Evolutionary conservation across 2,329 filamentous ascomycete species (phyloP), one percentile per base, ranked within the genome.

Genomic region (Colletotrichum lupini): DNA sequence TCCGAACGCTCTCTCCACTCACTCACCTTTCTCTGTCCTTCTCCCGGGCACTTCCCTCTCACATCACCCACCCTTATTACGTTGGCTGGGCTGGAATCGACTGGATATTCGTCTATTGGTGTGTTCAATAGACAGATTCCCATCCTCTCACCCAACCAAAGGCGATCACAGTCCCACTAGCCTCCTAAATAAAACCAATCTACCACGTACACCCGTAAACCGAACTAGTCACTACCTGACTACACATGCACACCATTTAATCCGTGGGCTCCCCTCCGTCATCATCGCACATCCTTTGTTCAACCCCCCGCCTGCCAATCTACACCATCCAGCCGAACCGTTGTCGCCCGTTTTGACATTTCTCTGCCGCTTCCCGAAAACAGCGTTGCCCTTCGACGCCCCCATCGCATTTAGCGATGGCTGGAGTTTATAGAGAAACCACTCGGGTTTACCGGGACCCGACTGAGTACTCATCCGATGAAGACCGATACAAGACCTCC

Each of bases 401-500:
- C 32, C 60, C 56, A 22, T 73, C 71, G 71, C 71, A 71, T 49
- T 14, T 30, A 72, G 68, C 72, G 68, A 74, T 74, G 72, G 57
- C 72, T 63, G 72, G 68, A 72, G 79, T 81, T 74, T 81, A 81
- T 75, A 79, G 80, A 68, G 81, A 82, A 75, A 75, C 75, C 30
- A 68, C 80, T 77, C 81, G 81, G 53, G 75, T 75, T 72, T 82
- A 82, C 74, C 79, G 78, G 59, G 79, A 82, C 72, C 79, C 78
- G 58, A 78, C 81, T 74, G 76, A 78, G 66, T 79, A 78, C 12
- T 78, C 80, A 32, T 83, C 80, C 16, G 85, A 86, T 74, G 87
- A 88, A 67, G 86, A 88, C 62, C 80, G 81, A 55, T 85, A 85
- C 80, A 83, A 82, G 77, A 83, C 80, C 72, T 85, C 86, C 5